A percentile compares a stretch with the other conserved stretches of the same genome.
Evolutionary conservation across 352 stramenopile genomes (phyloP).

Genomic region (Globisporangium ultimum): DNA sequence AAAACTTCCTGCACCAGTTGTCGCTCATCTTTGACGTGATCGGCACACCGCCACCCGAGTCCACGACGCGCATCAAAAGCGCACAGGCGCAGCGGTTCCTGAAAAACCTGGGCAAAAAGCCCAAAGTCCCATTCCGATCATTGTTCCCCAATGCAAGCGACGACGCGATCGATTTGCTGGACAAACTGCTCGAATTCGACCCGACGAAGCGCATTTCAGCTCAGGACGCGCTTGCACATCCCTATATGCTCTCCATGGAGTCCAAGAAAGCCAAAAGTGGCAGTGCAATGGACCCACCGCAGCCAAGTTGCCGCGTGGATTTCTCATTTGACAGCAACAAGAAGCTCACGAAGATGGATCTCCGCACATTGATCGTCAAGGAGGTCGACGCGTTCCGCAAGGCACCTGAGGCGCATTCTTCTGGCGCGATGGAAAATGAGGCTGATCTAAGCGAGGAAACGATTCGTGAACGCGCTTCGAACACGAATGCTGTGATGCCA

Average conservation of each 20-base stretch:
- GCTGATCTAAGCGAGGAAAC: conserved; percentile 8
- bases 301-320: conserved; percentile 34
- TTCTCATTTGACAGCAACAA: conserved; percentile 71
- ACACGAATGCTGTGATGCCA: neutral
- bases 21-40: conserved; percentile 79
- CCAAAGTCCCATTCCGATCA: conserved; percentile 42
- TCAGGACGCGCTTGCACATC: conserved; percentile 56
- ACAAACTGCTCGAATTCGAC: conserved; percentile 66
- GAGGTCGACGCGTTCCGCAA: conserved; percentile 61
- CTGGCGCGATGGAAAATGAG: neutral
- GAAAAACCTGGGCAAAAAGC: conserved; percentile 54
- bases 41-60: conserved; percentile 44
- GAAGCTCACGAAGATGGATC: conserved; percentile 66
- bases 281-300: conserved; percentile 20
- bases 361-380: conserved; percentile 64
- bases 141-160: conserved; percentile 54
- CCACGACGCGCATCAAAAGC: conserved; percentile 58
- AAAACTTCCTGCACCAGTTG: conserved; percentile 82
- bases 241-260: conserved; percentile 72
- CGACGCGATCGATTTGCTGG: conserved; percentile 58
- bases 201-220: conserved; percentile 48
- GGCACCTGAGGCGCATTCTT: conserved; percentile 13
- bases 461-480: conserved; percentile 6
- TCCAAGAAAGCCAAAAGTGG: conserved; percentile 44
- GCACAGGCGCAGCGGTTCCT: conserved; percentile 71